Evolutionary conservation across 345 rosid genomes (phyloP), one percentile per base, ranked within the genome.

Genomic region (Dipteronia dyeriana): DNA sequence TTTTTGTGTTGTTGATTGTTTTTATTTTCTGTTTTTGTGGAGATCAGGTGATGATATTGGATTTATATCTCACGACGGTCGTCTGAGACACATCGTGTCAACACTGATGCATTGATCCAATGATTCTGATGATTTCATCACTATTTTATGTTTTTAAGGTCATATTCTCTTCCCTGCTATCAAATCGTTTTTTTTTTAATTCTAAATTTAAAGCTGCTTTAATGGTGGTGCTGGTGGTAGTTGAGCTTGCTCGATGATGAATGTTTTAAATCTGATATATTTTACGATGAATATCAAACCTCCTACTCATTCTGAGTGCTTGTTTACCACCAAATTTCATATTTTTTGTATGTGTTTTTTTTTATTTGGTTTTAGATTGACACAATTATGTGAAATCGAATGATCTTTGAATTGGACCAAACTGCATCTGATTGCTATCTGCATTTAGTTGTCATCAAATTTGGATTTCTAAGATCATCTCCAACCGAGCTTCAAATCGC

Each of bases 31-130:
- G 23, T 20, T 23, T 7, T 12, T 29, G 38, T 13, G 20, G 61
- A 71, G 68, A 70, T 82, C 88, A 85, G 70, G 71, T 82, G 92
- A 89, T 86, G 92, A 87, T 62, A 66, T 80, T 83, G 84, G 92
- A 83, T 83, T 76, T 1, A 66, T 66, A 76, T 88, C 89, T 90
- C 92, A 89, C 91, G 91, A 91, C 89, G 92, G 92, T 91, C 92
- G 87, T 91, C 92, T 83, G 94, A 88, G 91, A 78, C 75, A 77
- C 79, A 68, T 68, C 34, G 85, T 85, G 88, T 83, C 75, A 43
- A 5, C 10, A 25, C 17, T 84, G 89, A 89, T 84, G 82, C 60
- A 78, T 7, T 29, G 13, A 82, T 86, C 91, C 86, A 82, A 65
- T 76, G 43, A 69, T 78, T 84, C 90, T 90, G 88, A 84, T 83